Evolutionary conservation across 1,284 basidiomycete genomes (phyloP).

Genomic region (Ganoderma sinense): DNA sequence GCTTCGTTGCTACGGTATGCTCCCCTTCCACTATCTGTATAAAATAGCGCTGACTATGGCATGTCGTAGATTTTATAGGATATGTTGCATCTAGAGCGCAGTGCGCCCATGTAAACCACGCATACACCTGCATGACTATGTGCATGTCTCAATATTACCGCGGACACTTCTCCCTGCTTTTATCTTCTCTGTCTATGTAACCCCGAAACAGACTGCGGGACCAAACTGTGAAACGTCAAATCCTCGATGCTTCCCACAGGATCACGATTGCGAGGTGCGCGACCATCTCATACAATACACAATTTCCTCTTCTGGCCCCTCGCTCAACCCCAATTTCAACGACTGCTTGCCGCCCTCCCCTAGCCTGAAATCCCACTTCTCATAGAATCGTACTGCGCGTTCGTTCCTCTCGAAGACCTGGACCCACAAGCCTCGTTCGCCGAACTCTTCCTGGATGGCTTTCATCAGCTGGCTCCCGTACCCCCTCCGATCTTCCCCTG

Average conservation of each 20-base stretch:
- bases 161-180: constrained; percentile 3
- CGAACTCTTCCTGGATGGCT: constrained; percentile 22
- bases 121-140: constrained; percentile 18
- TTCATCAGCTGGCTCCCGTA: constrained; percentile 27
- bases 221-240: not conserved
- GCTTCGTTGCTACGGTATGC: constrained; percentile 29
- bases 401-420: constrained; percentile 26
- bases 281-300: constrained; percentile 19
- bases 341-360: constrained; percentile 11
- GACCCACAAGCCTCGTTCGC: constrained; percentile 18
- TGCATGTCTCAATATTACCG: constrained; percentile 17
- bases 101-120: constrained; percentile 29
- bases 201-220: not conserved
- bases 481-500: constrained; percentile 18
- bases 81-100: constrained; percentile 25
- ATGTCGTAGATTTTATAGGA: constrained; percentile 20
- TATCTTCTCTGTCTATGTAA: not conserved
- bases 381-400: constrained; percentile 26
- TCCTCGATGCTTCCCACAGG: not conserved
- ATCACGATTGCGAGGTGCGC: constrained; percentile 7
- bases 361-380: constrained; percentile 20
- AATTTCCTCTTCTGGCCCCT: constrained; percentile 9
- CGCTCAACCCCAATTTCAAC: constrained; percentile 6
- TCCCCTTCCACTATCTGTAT: not conserved
- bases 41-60: not conserved